Conservation (phyloP, 495 filamentous ascomycete genomes). For the Tuber indicum region DNA sequence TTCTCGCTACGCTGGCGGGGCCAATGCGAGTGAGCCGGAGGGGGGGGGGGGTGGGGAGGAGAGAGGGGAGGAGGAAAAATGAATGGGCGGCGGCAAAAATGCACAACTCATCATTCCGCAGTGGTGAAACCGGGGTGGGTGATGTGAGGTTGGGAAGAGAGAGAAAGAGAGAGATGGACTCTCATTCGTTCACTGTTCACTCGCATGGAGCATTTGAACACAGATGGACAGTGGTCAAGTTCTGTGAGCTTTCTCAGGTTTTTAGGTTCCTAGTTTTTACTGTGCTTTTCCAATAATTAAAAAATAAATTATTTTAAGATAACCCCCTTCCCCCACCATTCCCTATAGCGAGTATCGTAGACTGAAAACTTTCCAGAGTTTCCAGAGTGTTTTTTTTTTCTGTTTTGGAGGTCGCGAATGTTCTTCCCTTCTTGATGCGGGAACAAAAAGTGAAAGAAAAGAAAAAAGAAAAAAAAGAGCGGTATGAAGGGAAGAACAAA, state of each 20-base stretch:
- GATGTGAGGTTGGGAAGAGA: background rate
- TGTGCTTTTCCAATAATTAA: conserved; percentile 1
- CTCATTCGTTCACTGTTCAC: background rate
- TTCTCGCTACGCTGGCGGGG: no score
- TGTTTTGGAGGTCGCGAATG: background rate
- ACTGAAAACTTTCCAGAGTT: conserved; percentile 10
- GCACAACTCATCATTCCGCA: conserved; percentile 4
- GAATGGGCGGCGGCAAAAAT: background rate
- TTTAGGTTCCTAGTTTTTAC: background rate
- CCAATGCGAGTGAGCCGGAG: background rate
- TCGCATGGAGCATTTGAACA: background rate
- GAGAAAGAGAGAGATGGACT: background rate
- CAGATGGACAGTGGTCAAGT: background rate
- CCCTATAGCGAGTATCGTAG: background rate
- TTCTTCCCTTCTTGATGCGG: background rate
- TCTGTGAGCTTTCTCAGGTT: background rate
- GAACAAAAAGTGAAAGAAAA: conserved; percentile 5
- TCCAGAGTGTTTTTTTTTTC: conserved; percentile 1
- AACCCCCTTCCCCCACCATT: background rate
- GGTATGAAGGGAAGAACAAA: conserved; percentile 8
- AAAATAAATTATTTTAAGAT: conserved; percentile 11
- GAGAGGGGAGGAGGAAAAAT: background rate
- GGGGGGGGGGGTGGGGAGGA: background rate
- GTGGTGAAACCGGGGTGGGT: background rate
- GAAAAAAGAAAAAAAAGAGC: conserved; percentile 6